phyloP scores from a whole-genome alignment of 306 rosid species.

The Alnus rubra region DNA sequence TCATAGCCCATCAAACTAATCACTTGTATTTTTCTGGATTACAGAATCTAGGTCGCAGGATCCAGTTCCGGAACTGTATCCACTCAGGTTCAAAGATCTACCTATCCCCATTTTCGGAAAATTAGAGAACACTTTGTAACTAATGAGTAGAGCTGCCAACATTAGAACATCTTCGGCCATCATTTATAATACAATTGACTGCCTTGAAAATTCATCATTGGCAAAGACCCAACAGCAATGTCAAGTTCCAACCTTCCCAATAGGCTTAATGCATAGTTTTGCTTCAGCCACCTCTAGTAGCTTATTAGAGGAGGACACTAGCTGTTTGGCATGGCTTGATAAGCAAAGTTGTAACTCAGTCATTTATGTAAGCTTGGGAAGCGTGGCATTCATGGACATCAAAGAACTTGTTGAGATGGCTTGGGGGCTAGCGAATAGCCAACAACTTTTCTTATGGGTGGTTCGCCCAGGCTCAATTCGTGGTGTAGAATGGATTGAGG shows the following conservation, averaged over 20 bases:
- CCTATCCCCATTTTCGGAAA: slow-evolving; percentile 9
- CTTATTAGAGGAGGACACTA: slow-evolving; percentile 23
- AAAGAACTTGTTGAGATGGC: slow-evolving; percentile 50
- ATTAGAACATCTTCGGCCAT: slow-evolving; percentile 35
- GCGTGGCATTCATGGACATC: slow-evolving; percentile 45
- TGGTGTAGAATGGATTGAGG: slow-evolving; percentile 22
- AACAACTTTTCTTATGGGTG: slow-evolving; percentile 49
- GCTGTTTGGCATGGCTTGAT: slow-evolving; percentile 35
- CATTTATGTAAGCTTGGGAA: slow-evolving; percentile 53
- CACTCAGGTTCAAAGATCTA: slow-evolving; percentile 56
- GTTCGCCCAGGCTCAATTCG: slow-evolving; percentile 19
- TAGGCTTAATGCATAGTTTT: slow-evolving; percentile 51
- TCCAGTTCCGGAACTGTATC: slow-evolving; percentile 39
- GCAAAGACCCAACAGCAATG: slow-evolving; percentile 20
- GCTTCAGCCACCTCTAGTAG: slow-evolving; percentile 16
- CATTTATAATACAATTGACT: slow-evolving; percentile 37
- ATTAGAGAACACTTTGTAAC: not conserved
- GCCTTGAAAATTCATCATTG: not conserved
- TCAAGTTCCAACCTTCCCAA: slow-evolving; percentile 35
- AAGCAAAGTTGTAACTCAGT: slow-evolving; percentile 20
- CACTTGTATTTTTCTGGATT: too few relatives aligned
- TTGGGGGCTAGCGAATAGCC: slow-evolving; percentile 47
- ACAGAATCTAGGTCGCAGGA: too few relatives aligned
- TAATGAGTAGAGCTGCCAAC: not conserved
- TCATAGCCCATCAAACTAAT: too few relatives aligned